These are phyloP conservation scores for Tricholoma flavovirens DNA, from an alignment of 768 basidiomycete species.

Conservation along the genomic window DNA sequence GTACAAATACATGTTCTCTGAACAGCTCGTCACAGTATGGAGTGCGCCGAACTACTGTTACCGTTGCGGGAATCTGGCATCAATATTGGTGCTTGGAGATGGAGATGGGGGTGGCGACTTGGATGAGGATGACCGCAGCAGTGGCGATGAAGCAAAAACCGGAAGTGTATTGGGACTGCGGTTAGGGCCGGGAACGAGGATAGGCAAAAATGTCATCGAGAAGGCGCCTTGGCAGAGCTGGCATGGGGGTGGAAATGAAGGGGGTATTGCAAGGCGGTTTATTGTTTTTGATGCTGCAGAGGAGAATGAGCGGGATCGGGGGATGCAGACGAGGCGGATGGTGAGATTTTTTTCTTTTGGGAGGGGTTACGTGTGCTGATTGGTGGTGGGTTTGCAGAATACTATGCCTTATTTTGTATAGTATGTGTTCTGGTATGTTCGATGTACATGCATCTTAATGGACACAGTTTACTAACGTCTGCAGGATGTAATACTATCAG, in stretches of 20 bases:
- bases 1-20: conserved; percentile 96
- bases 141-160: not conserved
- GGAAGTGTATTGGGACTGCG: not conserved
- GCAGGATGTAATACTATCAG: not conserved
- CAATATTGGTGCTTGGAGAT: conserved; percentile 80
- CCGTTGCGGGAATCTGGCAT: conserved; percentile 83
- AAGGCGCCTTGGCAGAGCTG: conserved; percentile 2
- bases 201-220: conserved; percentile 5
- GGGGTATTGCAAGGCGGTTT: conserved; percentile 44
- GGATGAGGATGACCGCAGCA: not conserved
- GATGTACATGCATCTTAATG: not conserved
- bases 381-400: conserved; percentile 26
- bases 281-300: conserved; percentile 82
- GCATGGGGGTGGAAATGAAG: not conserved
- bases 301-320: conserved; percentile 84
- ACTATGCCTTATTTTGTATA: conserved; percentile 54
- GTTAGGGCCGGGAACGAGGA: not conserved
- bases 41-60: conserved; percentile 84
- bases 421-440: not conserved
- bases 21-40: conserved; percentile 90
- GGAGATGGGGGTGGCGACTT: conserved; percentile 29
- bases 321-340: conserved; percentile 67
- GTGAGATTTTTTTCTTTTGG: conserved; percentile 35
- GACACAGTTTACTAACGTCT: not conserved
- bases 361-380: not conserved